Percentiles rank a stretch among this genome's conserved stretches.
Conservation (phyloP, 2,329 filamentous ascomycete species). For the Phialophora expanda region DNA sequence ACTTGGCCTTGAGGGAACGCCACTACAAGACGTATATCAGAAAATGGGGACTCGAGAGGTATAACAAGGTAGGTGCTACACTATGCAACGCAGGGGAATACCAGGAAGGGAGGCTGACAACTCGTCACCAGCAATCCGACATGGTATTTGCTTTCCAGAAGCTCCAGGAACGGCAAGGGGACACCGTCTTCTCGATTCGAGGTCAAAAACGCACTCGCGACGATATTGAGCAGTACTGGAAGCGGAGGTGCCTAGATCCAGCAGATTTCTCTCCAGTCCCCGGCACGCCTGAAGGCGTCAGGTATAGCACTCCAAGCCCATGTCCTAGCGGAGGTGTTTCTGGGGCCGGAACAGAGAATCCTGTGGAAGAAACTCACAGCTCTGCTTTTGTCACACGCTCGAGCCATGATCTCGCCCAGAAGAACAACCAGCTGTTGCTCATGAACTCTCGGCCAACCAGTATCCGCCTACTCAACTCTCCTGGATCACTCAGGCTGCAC, state of each 20-base stretch:
- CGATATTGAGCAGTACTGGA: conserved; percentile 3
- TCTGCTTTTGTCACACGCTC: background rate
- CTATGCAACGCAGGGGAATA: background rate
- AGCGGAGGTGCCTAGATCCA: background rate
- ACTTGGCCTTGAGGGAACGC: background rate
- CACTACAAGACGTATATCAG: conserved; percentile 13
- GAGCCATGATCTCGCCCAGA: background rate
- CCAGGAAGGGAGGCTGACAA: background rate
- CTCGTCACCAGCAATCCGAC: background rate
- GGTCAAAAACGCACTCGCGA: background rate
- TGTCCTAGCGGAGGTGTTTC: background rate
- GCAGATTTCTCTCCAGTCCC: conserved; percentile 4
- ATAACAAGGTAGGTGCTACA: conserved; percentile 6
- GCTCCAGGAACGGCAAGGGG: background rate
- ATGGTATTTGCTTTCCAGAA: conserved; percentile 13
- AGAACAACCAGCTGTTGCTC: background rate
- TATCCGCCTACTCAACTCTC: conserved; percentile 6
- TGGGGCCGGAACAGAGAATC: background rate
- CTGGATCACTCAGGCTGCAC: background rate
- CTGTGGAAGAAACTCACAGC: background rate
- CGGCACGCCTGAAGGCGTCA: background rate
- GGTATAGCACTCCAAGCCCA: conserved; percentile 9
- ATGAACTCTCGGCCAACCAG: background rate
- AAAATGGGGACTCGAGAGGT: conserved; percentile 7
- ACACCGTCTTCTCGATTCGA: conserved; percentile 4